Base-by-base conservation (phyloP, 2,329 filamentous ascomycete genomes). In the Myriosclerotinia curreyana region DNA sequence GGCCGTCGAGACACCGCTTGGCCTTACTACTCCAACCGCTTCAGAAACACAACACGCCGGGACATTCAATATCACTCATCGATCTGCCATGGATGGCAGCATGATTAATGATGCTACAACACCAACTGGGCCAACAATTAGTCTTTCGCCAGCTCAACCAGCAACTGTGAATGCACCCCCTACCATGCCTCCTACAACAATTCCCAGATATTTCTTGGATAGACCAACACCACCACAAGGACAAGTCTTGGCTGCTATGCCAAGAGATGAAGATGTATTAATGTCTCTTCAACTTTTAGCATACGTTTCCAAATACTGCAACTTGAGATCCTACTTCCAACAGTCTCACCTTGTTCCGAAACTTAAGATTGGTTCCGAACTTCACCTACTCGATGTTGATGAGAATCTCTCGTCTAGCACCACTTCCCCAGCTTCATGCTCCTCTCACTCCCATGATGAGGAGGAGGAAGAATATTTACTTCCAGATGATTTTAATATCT, bases 241-340 rank as follows among this genome's bases (percentile, higher is more conserved):
- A 20, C 87, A 89, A 70, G 88, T 96, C 71, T 80, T 96, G 40
- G 91, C 93, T 36, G 89, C 92, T 14, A 96, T 98, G 90, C 95
- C 95, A 12, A 87, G 95, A 59, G 95, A 99, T 72, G 95, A 99
- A 76, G 95, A 99, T 73, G 95, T 99, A 2, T 82, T 99, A 68
- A 97, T 99, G 94, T 97, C 95, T 7, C 83, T 99, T 46, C 95
- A 99, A 77, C 85, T 99, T 25, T 84, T 99, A 53, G 95, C 95
- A 20, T 99, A 99, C 75, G 94, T 99, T 64, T 97, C 93, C 31
- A 99, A 99, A 77, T 99, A 99, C 78, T 98, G 95, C 81, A 96
- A 96, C 71, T 84, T 99, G 38, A 87, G 95, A 22, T 89, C 91
- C 5, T 99, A 97, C 76, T 99, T 99, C 76, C 95, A 99, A 74